A percentile compares a stretch with the other conserved stretches of the same genome.
Conservation (phyloP, 2,329 filamentous ascomycete species). For the Aspergillus ruber region DNA sequence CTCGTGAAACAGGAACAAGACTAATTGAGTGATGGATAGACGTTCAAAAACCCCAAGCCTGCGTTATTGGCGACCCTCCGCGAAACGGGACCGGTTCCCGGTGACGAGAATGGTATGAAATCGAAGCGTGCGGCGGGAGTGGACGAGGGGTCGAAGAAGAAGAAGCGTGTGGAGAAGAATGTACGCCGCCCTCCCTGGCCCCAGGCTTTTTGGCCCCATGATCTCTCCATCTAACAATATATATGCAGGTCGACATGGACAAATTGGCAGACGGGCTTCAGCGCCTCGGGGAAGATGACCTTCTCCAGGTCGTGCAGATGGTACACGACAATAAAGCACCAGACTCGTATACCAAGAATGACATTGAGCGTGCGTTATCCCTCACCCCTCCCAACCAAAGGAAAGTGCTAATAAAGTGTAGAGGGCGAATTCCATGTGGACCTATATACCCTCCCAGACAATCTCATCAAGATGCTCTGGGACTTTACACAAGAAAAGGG, state of each 20-base stretch:
- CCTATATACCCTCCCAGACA: constrained; percentile 90
- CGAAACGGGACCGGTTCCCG: constrained; percentile 79
- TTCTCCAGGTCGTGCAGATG: constrained; percentile 92
- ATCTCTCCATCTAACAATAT: constrained; percentile 1
- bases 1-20: not conserved
- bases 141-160: constrained; percentile 67
- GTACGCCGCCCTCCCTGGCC: constrained; percentile 27
- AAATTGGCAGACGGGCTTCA: constrained; percentile 89
- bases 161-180: constrained; percentile 60
- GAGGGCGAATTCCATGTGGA: constrained; percentile 98
- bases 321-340: constrained; percentile 94
- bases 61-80: constrained; percentile 71
- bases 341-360: constrained; percentile 95
- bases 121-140: constrained; percentile 53
- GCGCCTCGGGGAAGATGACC: constrained; percentile 84
- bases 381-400: not conserved
- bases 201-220: not conserved
- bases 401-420: constrained; percentile 38
- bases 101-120: constrained; percentile 58
- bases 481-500: constrained; percentile 61
- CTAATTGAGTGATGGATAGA: constrained; percentile 33
- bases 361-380: constrained; percentile 77
- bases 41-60: constrained; percentile 88
- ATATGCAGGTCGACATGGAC: constrained; percentile 70
- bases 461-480: constrained; percentile 88